Evolutionary conservation across 2,329 filamentous ascomycete genomes (phyloP).

Genomic region (Ophiocordyceps unilateralis): DNA sequence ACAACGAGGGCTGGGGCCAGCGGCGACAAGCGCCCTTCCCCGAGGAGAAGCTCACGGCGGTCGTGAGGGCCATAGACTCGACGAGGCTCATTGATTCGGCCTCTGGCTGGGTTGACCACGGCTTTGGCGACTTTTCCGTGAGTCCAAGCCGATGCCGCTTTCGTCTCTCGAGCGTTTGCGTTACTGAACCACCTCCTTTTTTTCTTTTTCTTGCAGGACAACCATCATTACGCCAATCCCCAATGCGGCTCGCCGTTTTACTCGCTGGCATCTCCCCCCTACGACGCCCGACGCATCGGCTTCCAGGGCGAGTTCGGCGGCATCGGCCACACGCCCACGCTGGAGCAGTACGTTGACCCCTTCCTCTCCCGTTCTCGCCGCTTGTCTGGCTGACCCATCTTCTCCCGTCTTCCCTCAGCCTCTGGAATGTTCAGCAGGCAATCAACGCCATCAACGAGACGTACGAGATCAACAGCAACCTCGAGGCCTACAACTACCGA

Average conservation of each 20-base stretch:
- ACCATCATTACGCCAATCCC: constrained; percentile 54
- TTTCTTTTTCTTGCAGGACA: constrained; percentile 33
- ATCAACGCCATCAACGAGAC: constrained; percentile 46
- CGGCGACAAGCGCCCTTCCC: constrained; percentile 28
- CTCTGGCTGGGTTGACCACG: constrained; percentile 51
- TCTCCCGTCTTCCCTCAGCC: constrained; percentile 15
- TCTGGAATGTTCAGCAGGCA: constrained; percentile 46
- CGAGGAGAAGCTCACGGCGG: constrained; percentile 37
- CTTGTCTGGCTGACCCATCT: background rate
- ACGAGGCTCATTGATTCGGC: constrained; percentile 46
- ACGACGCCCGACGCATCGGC: constrained; percentile 41
- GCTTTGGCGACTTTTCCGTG: constrained; percentile 45
- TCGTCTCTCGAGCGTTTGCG: too few species aligned
- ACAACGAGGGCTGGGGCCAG: constrained; percentile 60
- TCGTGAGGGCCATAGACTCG: constrained; percentile 40
- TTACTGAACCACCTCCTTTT: too few species aligned
- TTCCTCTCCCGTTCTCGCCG: background rate
- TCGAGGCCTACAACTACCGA: constrained; percentile 50
- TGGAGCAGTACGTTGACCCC: constrained; percentile 31
- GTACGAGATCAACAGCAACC: constrained; percentile 44
- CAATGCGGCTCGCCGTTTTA: constrained; percentile 57
- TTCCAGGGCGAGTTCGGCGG: constrained; percentile 59
- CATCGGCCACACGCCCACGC: constrained; percentile 45
- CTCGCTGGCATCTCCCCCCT: constrained; percentile 35
- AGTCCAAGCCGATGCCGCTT: too few species aligned